phyloP scores from a whole-genome alignment of 768 basidiomycete species.

The Tricholoma terreum region DNA sequence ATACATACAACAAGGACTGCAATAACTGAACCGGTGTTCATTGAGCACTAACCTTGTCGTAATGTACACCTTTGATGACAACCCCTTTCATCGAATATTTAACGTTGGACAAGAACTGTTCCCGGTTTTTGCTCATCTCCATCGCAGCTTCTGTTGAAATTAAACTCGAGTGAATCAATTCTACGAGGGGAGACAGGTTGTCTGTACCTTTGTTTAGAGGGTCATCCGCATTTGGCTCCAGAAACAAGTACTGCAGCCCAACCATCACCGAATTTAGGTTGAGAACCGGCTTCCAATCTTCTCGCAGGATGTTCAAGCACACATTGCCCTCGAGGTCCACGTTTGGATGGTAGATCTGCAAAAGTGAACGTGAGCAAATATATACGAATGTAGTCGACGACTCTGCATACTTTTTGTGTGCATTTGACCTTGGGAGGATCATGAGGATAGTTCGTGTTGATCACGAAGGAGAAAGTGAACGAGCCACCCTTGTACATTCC shows the following conservation, averaged over 20 bases:
- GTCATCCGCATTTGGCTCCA: conserved; percentile 98
- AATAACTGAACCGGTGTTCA: conserved; percentile 22
- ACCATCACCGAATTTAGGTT: conserved; percentile 99
- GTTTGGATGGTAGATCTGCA: conserved; percentile 97
- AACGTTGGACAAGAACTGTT: conserved; percentile 82
- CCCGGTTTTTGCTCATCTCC: conserved; percentile 87
- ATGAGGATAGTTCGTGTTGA: conserved; percentile 98
- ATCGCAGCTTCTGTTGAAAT: conserved; percentile 80
- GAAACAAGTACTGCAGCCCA: conserved; percentile 95
- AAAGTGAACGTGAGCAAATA: conserved; percentile 6
- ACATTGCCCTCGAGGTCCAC: conserved; percentile 98
- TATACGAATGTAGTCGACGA: not conserved
- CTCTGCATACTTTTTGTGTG: conserved; percentile 73
- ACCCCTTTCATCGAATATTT: conserved; percentile 84
- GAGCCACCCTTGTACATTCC: conserved; percentile 98
- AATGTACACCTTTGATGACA: conserved; percentile 72
- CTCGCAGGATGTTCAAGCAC: conserved; percentile 95
- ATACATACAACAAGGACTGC: conserved; percentile 14
- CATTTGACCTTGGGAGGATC: conserved; percentile 99
- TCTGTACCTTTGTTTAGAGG: conserved; percentile 94
- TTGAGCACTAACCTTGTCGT: conserved; percentile 67
- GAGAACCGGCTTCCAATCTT: conserved; percentile 99
- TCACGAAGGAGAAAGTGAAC: conserved; percentile 91
- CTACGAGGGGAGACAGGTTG: not conserved
- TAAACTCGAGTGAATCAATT: conserved; percentile 3